phyloP scores from a whole-genome alignment of 495 filamentous ascomycete species.

The Penicillium samsonianum region DNA sequence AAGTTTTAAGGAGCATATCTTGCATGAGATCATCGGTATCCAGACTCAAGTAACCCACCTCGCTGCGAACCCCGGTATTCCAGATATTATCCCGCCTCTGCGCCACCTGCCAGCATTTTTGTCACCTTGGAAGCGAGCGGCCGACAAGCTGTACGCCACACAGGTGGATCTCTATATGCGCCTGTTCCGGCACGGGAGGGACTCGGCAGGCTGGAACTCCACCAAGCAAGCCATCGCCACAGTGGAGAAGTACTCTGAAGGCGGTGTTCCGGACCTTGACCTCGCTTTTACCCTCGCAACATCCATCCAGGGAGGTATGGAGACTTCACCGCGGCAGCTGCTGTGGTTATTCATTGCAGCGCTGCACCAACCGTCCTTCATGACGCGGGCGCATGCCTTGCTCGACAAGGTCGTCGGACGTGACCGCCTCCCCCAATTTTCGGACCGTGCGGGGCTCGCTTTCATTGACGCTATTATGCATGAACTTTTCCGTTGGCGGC shows the following conservation, averaged over 20 bases:
- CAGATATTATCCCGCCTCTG: constrained; percentile 37
- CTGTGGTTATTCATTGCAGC: constrained; percentile 36
- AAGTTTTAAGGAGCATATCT: constrained; percentile 26
- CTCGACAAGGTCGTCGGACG: constrained; percentile 39
- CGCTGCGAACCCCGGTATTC: constrained; percentile 31
- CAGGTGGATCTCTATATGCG: constrained; percentile 33
- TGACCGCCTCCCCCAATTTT: constrained; percentile 30
- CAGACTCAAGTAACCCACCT: constrained; percentile 30
- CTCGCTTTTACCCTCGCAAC: constrained; percentile 34
- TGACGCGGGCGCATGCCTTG: constrained; percentile 30
- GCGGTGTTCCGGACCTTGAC: constrained; percentile 25
- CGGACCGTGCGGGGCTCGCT: constrained; percentile 28
- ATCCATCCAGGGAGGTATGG: constrained; percentile 34
- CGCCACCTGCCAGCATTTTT: constrained; percentile 34
- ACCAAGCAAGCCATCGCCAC: constrained; percentile 33
- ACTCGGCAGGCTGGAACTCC: constrained; percentile 29
- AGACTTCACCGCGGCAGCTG: constrained; percentile 34
- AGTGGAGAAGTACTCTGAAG: constrained; percentile 18
- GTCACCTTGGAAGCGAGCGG: constrained; percentile 36
- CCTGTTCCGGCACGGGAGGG: constrained; percentile 25
- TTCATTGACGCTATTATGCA: constrained; percentile 36
- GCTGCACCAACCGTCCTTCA: constrained; percentile 18
- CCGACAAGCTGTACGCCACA: constrained; percentile 24
- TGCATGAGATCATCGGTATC: constrained; percentile 31
- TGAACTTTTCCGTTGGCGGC: constrained; percentile 42